Evolutionary conservation across 1,284 basidiomycete genomes (phyloP).

Genomic region (Hemileia vastatrix): DNA sequence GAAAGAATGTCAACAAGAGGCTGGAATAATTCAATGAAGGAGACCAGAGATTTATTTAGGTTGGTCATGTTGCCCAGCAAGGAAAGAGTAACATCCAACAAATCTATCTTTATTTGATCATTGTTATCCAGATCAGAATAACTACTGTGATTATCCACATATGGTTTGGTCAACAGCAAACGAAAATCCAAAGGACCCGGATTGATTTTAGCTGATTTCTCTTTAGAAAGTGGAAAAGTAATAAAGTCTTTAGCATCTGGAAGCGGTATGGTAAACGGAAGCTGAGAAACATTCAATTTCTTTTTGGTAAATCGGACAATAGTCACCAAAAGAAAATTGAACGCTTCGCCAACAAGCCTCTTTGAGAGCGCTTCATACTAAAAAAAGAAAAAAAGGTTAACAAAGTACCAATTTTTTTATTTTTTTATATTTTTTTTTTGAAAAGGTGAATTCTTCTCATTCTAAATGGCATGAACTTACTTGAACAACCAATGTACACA

Average conservation of each 20-base stretch:
- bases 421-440: too few species aligned
- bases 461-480: constrained; percentile 35
- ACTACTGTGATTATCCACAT: constrained; percentile 47
- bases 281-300: constrained; percentile 48
- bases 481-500: constrained; percentile 65
- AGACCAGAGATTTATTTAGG: constrained; percentile 64
- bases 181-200: constrained; percentile 25
- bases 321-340: constrained; percentile 68
- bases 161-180: constrained; percentile 46
- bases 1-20: constrained; percentile 59
- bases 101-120: constrained; percentile 60
- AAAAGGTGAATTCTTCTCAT: not conserved
- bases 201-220: constrained; percentile 25
- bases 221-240: constrained; percentile 25
- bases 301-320: constrained; percentile 65
- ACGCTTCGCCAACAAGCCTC: constrained; percentile 76
- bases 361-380: constrained; percentile 78
- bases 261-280: constrained; percentile 61
- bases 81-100: constrained; percentile 56
- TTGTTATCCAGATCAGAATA: constrained; percentile 49
- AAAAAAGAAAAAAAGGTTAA: constrained; percentile 24
- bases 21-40: constrained; percentile 71
- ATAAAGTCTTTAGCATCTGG: constrained; percentile 51
- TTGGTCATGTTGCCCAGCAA: constrained; percentile 61
- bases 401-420: too few species aligned